phyloP scores from a whole-genome alignment of 345 rosid species.

The Stellera chamaejasme region DNA sequence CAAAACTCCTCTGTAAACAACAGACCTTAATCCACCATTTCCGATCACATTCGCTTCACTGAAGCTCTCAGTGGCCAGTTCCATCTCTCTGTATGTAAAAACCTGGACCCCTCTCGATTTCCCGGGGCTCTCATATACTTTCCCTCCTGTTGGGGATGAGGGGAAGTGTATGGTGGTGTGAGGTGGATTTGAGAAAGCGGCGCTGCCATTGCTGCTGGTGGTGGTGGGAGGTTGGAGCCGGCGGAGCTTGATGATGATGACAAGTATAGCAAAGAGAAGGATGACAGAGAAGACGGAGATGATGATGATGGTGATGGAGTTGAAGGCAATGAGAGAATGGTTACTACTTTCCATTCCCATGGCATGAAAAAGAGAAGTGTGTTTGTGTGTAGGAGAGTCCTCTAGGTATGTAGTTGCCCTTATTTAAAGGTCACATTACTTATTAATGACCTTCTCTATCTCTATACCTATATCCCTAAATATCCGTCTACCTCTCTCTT shows the following conservation, averaged over 20 bases:
- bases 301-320: slow-evolving; percentile 34
- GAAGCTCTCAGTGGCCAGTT: slow-evolving; percentile 53
- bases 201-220: slow-evolving; percentile 17
- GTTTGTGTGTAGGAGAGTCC: slow-evolving; percentile 5
- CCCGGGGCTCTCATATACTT: slow-evolving; percentile 12
- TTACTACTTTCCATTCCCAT: slow-evolving; percentile 31
- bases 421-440: slow-evolving; percentile 16
- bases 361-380: not conserved
- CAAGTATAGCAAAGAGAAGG: slow-evolving; percentile 28
- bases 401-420: slow-evolving; percentile 11
- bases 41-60: slow-evolving; percentile 58
- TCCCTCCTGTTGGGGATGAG: slow-evolving; percentile 70
- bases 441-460: not conserved
- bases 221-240: slow-evolving; percentile 32
- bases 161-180: slow-evolving; percentile 32
- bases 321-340: slow-evolving; percentile 26
- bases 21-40: slow-evolving; percentile 44
- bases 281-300: slow-evolving; percentile 30
- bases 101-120: slow-evolving; percentile 54
- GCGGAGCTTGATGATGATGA: slow-evolving; percentile 37
- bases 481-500: too few species aligned
- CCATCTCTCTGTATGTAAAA: slow-evolving; percentile 77
- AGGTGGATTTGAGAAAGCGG: slow-evolving; percentile 20
- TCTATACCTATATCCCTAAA: too few species aligned
- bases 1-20: slow-evolving; percentile 60